Conservation (phyloP, 176 grass and related monocot genomes). For the Metroxylon sagu region DNA sequence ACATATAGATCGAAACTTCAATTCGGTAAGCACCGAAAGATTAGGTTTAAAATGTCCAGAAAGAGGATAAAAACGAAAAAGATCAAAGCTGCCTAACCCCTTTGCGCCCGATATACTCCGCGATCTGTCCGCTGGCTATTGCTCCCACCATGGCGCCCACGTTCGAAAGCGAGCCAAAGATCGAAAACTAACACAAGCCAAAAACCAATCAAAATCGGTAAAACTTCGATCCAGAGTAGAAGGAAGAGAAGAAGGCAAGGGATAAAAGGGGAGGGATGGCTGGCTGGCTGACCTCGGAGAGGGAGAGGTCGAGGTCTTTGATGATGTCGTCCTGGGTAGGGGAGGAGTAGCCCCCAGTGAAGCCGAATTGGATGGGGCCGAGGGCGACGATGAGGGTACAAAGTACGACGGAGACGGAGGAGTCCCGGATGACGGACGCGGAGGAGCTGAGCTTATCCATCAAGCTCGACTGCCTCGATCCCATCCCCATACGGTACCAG, state of each 20-base stretch:
- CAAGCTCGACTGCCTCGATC: slow-evolving; percentile 65
- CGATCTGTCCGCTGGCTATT: slow-evolving; percentile 87
- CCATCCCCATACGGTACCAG: slow-evolving; percentile 87
- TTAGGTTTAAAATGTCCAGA: no score
- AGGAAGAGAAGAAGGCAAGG: neutral
- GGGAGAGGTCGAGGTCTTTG: slow-evolving; percentile 57
- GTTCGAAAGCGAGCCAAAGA: slow-evolving; percentile 87
- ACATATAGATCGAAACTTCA: no score
- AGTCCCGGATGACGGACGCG: slow-evolving; percentile 41
- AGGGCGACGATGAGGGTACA: slow-evolving; percentile 91
- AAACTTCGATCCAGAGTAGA: neutral
- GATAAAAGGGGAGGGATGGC: neutral
- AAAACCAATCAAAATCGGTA: neutral
- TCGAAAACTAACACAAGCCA: slow-evolving; percentile 52
- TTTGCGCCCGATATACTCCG: slow-evolving; percentile 79
- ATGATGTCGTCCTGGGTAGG: slow-evolving; percentile 76
- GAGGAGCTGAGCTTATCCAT: slow-evolving; percentile 57
- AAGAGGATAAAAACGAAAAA: no score
- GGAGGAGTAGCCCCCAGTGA: slow-evolving; percentile 85
- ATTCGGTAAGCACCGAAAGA: no score
- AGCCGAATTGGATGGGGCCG: slow-evolving; percentile 92
- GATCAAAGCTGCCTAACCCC: slow-evolving; percentile 35
- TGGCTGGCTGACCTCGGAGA: slow-evolving; percentile 42
- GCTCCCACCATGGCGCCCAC: slow-evolving; percentile 87
- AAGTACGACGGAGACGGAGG: slow-evolving; percentile 74